Base-by-base conservation (phyloP, 805 yeast species). In the Metschnikowia kofuensis region DNA sequence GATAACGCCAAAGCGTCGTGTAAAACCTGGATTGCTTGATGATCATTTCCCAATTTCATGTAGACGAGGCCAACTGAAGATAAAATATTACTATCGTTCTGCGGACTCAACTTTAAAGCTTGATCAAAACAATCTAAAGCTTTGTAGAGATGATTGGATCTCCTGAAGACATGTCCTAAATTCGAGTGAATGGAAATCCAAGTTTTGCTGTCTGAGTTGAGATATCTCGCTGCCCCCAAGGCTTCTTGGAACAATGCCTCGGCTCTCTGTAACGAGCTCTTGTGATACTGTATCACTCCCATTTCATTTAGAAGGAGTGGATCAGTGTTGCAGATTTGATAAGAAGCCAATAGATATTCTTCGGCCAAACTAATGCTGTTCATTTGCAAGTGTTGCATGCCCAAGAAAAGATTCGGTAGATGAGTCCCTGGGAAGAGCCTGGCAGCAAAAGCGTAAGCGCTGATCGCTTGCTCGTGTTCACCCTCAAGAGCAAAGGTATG, bases 391-490 rank as follows among this genome's bases (percentile, higher is more conserved):
- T 94, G 92, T 70, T 94, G 98, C 97, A 94, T 94, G 1, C 99
- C 99, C 36, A 94, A 73, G 59, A 88, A 92, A 50, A 94, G 69
- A 60, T 87, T 83, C 1, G 99, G 98, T 41, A 91, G 69, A 64
- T 94, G 97, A 4, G 91, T 84, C 1, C 96, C 96, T 0, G 91
- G 90, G 60, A 94, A 94, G 38, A 91, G 76, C 52, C 97, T 74
- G 1, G 96, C 89, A 0, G 97, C 97, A 11, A 96, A 91, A 1
- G 98, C 91, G 67, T 91, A 94, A 0, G 98, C 98, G 48, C 97
- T 86, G 21, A 94, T 86, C 1, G 98, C 98, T 67, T 94, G 98
- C 65, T 94, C 99, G 65, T 94, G 97, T 67, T 94, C 99, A n/a
- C 97, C 96, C 65, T 94, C 99, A 2, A 88, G 85, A 0, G 97